These are phyloP conservation scores for Dendryphion nanum DNA, from an alignment of 2,329 filamentous ascomycete genomes.

Conservation along the genomic window DNA sequence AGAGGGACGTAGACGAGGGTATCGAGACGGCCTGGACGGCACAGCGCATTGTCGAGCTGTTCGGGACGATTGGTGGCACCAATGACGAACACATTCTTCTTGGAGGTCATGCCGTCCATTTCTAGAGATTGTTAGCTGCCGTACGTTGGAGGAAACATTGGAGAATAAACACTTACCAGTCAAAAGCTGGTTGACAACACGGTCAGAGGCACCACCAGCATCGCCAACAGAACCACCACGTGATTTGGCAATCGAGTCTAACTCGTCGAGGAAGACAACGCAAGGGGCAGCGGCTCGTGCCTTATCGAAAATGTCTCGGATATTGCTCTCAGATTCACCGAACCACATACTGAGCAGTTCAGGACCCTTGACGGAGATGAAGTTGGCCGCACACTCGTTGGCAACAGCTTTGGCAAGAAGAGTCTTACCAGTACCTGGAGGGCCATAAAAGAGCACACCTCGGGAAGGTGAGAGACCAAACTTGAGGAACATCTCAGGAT, in stretches of 20 bases:
- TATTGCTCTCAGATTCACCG: constrained; percentile 99
- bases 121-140: constrained; percentile 58
- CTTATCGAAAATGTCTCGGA: constrained; percentile 99
- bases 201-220: constrained; percentile 96
- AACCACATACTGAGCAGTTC: constrained; percentile 99
- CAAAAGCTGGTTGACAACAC: constrained; percentile 99
- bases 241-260: constrained; percentile 99
- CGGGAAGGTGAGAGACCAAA: constrained; percentile 97
- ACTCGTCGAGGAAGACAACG: constrained; percentile 96
- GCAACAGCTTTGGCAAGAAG: constrained; percentile 98
- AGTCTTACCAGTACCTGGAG: constrained; percentile 99
- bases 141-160: background rate
- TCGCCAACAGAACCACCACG: constrained; percentile 96
- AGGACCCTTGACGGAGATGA: constrained; percentile 98
- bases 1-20: constrained; percentile 98
- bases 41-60: constrained; percentile 96
- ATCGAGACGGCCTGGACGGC: constrained; percentile 97
- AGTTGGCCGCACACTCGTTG: constrained; percentile 99
- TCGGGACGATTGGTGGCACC: constrained; percentile 98
- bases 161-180: constrained; percentile 72
- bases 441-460: constrained; percentile 98
- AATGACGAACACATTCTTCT: constrained; percentile 99
- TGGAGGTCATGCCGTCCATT: constrained; percentile 99
- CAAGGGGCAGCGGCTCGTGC: constrained; percentile 96
- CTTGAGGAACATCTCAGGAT: constrained; percentile 99